phyloP scores from a whole-genome alignment of 129 eudicot genomes.

The Calendula officinalis region DNA sequence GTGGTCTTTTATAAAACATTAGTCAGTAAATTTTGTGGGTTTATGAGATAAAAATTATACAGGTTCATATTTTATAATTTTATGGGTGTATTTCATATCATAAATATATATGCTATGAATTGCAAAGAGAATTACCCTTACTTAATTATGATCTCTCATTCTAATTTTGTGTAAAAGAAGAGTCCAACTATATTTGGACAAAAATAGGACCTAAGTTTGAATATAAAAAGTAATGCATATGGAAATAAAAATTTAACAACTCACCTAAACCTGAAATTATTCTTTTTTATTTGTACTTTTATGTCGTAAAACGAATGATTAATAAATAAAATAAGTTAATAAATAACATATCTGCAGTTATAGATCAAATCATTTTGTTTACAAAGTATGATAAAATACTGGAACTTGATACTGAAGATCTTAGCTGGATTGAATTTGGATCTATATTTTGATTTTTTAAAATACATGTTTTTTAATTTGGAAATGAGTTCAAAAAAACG shows the following conservation, averaged over 20 bases:
- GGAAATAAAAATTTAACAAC: constrained; percentile 10
- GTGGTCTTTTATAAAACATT: background rate
- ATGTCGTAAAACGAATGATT: background rate
- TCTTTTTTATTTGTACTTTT: constrained; percentile 12
- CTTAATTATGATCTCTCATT: constrained; percentile 1
- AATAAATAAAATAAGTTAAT: background rate
- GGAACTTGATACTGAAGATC: background rate
- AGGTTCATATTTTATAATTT: background rate
- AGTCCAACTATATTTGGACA: constrained; percentile 23
- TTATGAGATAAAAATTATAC: background rate
- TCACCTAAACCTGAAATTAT: constrained; percentile 25
- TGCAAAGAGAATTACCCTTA: background rate
- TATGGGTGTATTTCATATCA: background rate
- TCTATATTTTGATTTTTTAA: background rate
- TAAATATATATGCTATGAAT: background rate
- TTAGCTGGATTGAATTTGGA: constrained; percentile 5
- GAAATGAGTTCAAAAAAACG: background rate
- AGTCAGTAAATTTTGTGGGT: background rate
- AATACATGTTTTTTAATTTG: background rate
- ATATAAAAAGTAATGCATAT: background rate
- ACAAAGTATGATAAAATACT: background rate
- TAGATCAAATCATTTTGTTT: background rate
- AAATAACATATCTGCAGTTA: no score
- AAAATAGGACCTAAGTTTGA: constrained; percentile 11
- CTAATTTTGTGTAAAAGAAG: constrained; percentile 23